Conservation (phyloP, 768 basidiomycete species). For the Amylocystis lapponica region DNA sequence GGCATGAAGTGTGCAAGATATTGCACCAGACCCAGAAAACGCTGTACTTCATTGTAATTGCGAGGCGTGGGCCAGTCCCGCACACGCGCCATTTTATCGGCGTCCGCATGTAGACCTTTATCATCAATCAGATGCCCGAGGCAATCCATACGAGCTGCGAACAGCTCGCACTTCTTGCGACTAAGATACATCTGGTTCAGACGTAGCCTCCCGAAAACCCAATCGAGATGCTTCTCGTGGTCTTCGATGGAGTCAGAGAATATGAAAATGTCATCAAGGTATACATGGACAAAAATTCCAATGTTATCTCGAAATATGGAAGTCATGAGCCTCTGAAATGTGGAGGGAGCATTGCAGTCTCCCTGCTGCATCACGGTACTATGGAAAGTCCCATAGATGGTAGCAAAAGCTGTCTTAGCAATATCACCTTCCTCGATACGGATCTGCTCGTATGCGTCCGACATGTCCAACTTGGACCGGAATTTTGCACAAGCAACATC, state of each 20-base stretch:
- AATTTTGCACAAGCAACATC: constrained; percentile 28
- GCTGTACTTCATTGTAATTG: no score
- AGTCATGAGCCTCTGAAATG: constrained; percentile 41
- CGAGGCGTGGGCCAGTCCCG: no score
- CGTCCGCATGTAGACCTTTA: constrained; percentile 31
- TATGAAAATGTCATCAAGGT: constrained; percentile 41
- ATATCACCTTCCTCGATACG: constrained; percentile 26
- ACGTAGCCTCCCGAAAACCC: constrained; percentile 26
- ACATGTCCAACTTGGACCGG: constrained; percentile 36
- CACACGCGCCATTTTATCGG: constrained; percentile 35
- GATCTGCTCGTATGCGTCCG: constrained; percentile 40
- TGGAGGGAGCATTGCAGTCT: constrained; percentile 40
- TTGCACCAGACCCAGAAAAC: no score
- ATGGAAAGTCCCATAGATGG: constrained; percentile 28
- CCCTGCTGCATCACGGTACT: constrained; percentile 39
- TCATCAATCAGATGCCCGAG: constrained; percentile 38
- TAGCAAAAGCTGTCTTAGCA: constrained; percentile 29
- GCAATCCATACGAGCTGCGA: constrained; percentile 26
- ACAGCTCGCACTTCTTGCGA: constrained; percentile 29
- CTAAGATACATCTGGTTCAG: constrained; percentile 28
- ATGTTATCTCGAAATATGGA: constrained; percentile 34
- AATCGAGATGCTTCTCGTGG: constrained; percentile 29
- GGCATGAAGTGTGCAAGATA: no score
- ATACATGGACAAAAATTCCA: constrained; percentile 35
- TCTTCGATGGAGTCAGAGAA: constrained; percentile 32